Base-by-base conservation (phyloP, 2,329 filamentous ascomycete species). In the Colletotrichum cordylinicola region DNA sequence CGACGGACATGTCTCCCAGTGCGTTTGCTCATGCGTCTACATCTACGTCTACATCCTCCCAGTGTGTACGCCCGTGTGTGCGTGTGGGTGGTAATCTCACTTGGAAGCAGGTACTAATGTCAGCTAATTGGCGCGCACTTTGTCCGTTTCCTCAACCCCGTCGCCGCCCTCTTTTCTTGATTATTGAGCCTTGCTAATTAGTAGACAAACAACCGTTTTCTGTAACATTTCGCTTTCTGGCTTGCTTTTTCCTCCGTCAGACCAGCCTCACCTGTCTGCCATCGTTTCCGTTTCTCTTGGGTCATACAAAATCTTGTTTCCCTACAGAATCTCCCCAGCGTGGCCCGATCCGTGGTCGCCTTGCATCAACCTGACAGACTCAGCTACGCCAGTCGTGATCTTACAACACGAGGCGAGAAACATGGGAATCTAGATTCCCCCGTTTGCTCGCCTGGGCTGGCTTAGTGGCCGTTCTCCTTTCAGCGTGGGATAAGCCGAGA, bases 21-120 rank as follows among this genome's bases (percentile, higher is more conserved):
- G 13, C 58, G 71, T 75, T 27, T 61, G 24, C 39, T 66, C 68
- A 35, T 69, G 24, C 52, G 70, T 61, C 35, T 24, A 65, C 58
- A 43, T 67, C 48, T 67, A n/a, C 29, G 43, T 67, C 27, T 35
- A 24, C 31, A 12, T 29, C 13, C 43, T 21, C 18, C 43, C 43
- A 48, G 43, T 21, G 43, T 48, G n/a, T 48, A 48, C 16, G 16
- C 33, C 21, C 15, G 24, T 9, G 56, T 43, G 56, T 64, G 56
- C 35, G 74, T 66, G 74, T 76, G 74, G 74, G 74, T 76, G 74
- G 70, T 60, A 73, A 73, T 76, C 73, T 75, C 70, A 76, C 39
- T 43, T 18, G 24, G 35, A 76, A 76, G 70, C 74, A 76, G 74
- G 74, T 76, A 72, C 74, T 76, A 61, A 60, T 65, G 56, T 39